A percentile compares a stretch with the other conserved stretches of the same genome.
phyloP scores from a whole-genome alignment of 1,284 basidiomycete species.

The Trichosporon sp. region DNA sequence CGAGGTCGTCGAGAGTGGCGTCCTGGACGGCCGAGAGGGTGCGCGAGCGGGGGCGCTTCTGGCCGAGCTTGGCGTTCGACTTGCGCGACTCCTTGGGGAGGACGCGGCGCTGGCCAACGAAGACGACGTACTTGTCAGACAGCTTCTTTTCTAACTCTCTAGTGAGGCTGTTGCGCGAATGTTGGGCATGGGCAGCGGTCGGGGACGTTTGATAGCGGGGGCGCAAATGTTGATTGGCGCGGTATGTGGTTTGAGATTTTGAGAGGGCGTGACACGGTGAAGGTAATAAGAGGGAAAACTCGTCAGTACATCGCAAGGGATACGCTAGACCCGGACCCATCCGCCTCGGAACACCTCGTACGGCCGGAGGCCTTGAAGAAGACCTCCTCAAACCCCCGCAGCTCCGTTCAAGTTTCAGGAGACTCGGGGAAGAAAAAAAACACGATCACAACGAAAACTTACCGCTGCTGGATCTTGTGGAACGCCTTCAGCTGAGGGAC shows the following conservation, averaged over 20 bases:
- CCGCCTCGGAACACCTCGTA: conserved; percentile 17
- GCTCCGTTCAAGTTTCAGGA: conserved; percentile 2
- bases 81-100: conserved; percentile 94
- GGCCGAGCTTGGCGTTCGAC: conserved; percentile 68
- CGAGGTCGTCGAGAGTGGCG: conserved; percentile 96
- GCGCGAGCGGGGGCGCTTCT: conserved; percentile 94
- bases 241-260: too few relatives aligned
- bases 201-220: not conserved
- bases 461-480: conserved; percentile 98
- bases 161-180: conserved; percentile 64
- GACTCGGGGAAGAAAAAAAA: not conserved
- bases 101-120: conserved; percentile 97
- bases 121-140: conserved; percentile 90
- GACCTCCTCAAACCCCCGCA: conserved; percentile 46
- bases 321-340: conserved; percentile 13
- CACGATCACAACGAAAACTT: conserved; percentile 51
- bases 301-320: conserved; percentile 18
- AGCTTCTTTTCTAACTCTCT: conserved; percentile 99
- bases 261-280: too few relatives aligned
- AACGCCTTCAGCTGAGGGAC: conserved; percentile 97
- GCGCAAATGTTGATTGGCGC: too few relatives aligned
- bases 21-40: conserved; percentile 98
- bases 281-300: conserved; percentile 1
- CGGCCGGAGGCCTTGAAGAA: conserved; percentile 49
- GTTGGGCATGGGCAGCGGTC: not conserved